phyloP scores from a whole-genome alignment of 768 basidiomycete genomes.

The Leccinum subgranulosum region DNA sequence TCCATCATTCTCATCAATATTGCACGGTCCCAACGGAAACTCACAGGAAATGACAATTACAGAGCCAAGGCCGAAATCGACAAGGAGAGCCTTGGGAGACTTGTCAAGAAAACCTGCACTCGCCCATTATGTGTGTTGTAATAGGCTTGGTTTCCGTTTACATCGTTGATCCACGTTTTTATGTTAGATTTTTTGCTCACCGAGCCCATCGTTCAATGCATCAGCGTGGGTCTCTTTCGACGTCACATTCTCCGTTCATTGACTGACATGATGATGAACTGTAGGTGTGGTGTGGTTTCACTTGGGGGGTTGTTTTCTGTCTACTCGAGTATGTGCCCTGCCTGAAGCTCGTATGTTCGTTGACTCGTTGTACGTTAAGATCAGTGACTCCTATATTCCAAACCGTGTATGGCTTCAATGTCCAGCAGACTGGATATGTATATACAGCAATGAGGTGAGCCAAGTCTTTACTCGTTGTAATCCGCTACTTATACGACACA shows the following conservation, averaged over 20 bases:
- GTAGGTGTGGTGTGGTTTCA: conserved; percentile 65
- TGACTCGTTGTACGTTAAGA: conserved; percentile 24
- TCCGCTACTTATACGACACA: neutral
- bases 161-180: neutral
- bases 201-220: conserved; percentile 71
- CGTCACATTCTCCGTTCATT: neutral
- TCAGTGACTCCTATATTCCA: conserved; percentile 55
- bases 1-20: conserved; percentile 64
- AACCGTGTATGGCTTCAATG: conserved; percentile 56
- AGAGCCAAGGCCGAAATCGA: conserved; percentile 63
- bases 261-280: neutral
- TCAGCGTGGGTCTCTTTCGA: conserved; percentile 48
- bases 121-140: conserved; percentile 60
- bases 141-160: neutral
- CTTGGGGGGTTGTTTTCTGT: conserved; percentile 73
- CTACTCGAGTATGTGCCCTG: conserved; percentile 47
- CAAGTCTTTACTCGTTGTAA: neutral
- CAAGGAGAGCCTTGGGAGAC: conserved; percentile 45
- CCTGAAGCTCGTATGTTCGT: neutral
- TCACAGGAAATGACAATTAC: conserved; percentile 59
- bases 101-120: conserved; percentile 68
- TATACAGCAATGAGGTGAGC: conserved; percentile 50
- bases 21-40: conserved; percentile 62
- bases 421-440: conserved; percentile 53
- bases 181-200: conserved; percentile 22